These are phyloP conservation scores for Pythium pyrilobum DNA, from an alignment of 352 stramenopile species.

Conservation along the genomic window DNA sequence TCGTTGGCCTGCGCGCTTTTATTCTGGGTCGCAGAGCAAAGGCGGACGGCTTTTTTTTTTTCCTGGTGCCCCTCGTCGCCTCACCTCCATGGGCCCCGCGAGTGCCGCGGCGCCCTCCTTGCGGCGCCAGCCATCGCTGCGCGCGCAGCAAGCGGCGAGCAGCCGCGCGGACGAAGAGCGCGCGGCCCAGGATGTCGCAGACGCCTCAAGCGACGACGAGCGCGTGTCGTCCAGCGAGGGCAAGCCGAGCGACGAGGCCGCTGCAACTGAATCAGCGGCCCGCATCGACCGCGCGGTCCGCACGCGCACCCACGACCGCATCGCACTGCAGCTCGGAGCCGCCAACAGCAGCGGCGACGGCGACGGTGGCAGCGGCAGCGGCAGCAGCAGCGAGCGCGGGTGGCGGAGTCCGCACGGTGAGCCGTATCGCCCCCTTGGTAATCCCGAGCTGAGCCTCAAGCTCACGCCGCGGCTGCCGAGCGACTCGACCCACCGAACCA, in stretches of 20 bases:
- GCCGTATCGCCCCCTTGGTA: slow-evolving; percentile 61
- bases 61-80: no score
- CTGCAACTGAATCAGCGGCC: background rate
- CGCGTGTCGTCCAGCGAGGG: no score
- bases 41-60: no score
- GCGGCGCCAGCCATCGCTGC: no score
- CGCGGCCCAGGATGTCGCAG: no score
- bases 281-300: slow-evolving; percentile 38
- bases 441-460: slow-evolving; percentile 61
- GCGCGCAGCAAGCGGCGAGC: no score
- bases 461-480: slow-evolving; percentile 45
- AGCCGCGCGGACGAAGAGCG: no score
- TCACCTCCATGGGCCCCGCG: no score
- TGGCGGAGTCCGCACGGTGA: slow-evolving; percentile 72
- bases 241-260: background rate
- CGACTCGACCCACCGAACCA: slow-evolving; percentile 14
- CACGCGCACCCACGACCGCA: slow-evolving; percentile 48
- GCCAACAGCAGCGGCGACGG: background rate
- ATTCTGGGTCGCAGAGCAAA: no score
- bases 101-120: no score
- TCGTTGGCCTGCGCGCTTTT: no score
- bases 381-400: slow-evolving; percentile 23
- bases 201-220: background rate
- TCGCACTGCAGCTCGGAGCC: slow-evolving; percentile 28
- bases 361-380: background rate